phyloP scores from a whole-genome alignment of 1,284 basidiomycete genomes.

The Anthracocystis walkeri region DNA sequence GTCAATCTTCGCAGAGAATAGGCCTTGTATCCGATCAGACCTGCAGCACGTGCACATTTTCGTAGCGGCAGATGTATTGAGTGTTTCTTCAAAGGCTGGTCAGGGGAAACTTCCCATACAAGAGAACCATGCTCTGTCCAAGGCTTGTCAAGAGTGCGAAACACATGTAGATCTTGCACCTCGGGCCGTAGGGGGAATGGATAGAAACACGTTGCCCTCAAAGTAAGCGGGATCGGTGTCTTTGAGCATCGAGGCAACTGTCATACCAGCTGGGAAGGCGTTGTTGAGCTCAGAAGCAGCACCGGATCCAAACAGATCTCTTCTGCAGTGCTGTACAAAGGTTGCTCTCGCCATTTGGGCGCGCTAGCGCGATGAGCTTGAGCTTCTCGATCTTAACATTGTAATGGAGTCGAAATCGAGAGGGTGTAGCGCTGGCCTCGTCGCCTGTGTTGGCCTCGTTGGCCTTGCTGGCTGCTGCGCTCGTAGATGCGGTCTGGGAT shows the following conservation, averaged over 20 bases:
- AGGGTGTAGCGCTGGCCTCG: constrained; percentile 47
- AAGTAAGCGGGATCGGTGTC: background rate
- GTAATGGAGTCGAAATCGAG: constrained; percentile 31
- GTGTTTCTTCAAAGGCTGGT: background rate
- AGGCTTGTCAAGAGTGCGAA: background rate
- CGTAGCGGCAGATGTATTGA: background rate
- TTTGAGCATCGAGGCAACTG: constrained; percentile 1
- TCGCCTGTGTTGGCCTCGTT: too few species aligned
- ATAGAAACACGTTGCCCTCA: background rate
- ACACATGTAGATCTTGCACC: background rate
- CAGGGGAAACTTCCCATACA: background rate
- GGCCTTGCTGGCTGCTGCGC: too few species aligned
- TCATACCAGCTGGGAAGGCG: background rate
- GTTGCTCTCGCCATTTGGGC: constrained; percentile 6
- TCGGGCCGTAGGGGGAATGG: constrained; percentile 1
- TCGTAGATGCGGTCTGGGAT: too few species aligned
- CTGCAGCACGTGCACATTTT: constrained; percentile 8
- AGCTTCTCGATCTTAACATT: background rate
- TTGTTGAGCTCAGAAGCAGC: constrained; percentile 5
- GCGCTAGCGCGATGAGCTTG: background rate
- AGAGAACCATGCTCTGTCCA: too few species aligned
- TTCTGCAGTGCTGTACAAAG: background rate
- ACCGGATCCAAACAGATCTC: background rate
- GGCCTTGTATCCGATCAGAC: constrained; percentile 1
- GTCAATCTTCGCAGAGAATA: constrained; percentile 1